These are phyloP conservation scores for Helenozyma baotianmanensis DNA, from an alignment of 805 yeast genomes.

Conservation along the genomic window DNA sequence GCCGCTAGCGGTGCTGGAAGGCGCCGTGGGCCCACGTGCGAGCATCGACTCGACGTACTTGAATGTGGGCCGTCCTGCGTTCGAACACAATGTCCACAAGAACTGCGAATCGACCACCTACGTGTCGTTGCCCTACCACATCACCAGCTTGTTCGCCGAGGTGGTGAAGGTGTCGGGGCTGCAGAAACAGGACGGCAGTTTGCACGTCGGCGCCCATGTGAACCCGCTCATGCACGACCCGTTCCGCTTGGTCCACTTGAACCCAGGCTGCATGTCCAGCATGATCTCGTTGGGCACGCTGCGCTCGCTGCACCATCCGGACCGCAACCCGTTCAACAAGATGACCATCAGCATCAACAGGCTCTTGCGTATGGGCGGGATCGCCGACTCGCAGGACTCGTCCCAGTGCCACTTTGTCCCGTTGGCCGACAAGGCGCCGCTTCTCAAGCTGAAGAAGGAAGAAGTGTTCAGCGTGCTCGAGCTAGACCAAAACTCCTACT, in stretches of 20 bases:
- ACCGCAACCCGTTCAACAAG: conserved; percentile 28
- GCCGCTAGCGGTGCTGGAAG: conserved; percentile 22
- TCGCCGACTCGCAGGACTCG: not conserved
- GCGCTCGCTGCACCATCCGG: conserved; percentile 4
- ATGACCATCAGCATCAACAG: conserved; percentile 30
- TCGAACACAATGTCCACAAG: conserved; percentile 15
- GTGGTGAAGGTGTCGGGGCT: conserved; percentile 31
- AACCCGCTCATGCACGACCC: conserved; percentile 53
- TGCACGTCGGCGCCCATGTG: conserved; percentile 49
- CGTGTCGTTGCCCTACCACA: conserved; percentile 48
- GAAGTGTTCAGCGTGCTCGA: conserved; percentile 26
- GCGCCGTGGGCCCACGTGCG: conserved; percentile 12
- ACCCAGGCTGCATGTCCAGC: conserved; percentile 46
- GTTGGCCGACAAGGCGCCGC: conserved; percentile 1
- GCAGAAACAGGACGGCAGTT: conserved; percentile 35
- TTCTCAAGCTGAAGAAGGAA: no score
- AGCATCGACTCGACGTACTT: conserved; percentile 24
- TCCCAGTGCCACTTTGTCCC: not conserved
- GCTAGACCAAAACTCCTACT: conserved; percentile 27
- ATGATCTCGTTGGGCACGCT: conserved; percentile 11
- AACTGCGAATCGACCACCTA: conserved; percentile 47
- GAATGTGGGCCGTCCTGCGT: conserved; percentile 36
- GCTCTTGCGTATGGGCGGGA: conserved; percentile 16
- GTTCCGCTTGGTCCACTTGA: conserved; percentile 47
- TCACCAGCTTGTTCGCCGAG: conserved; percentile 37